These are phyloP conservation scores for Gautieria morchelliformis DNA, from an alignment of 768 basidiomycete genomes.

Conservation along the genomic window DNA sequence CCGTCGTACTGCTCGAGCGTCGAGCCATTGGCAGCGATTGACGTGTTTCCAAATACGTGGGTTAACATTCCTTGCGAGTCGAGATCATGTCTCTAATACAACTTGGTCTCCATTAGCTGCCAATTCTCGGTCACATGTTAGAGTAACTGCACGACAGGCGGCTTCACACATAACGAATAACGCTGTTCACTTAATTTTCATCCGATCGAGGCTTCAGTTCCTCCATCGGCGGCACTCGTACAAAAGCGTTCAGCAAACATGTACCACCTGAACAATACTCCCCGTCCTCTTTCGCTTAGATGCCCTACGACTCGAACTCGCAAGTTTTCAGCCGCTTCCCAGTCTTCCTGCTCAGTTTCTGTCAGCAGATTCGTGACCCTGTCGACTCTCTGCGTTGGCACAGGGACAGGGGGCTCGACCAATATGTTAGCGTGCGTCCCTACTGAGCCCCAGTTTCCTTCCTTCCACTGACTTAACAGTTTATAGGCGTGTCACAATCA, in stretches of 20 bases:
- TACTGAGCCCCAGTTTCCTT: constrained; percentile 4
- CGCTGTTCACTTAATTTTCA: no score
- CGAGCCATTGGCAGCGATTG: neutral
- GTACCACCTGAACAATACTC: neutral
- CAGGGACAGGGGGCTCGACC: constrained; percentile 73
- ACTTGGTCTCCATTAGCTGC: no score
- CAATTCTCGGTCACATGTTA: no score
- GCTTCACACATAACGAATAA: no score
- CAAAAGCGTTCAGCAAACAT: neutral
- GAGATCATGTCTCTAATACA: neutral
- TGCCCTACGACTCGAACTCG: neutral
- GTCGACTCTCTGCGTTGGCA: constrained; percentile 31
- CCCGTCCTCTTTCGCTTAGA: neutral
- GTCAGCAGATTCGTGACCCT: constrained; percentile 4
- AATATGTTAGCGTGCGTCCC: constrained; percentile 68
- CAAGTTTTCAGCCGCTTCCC: neutral
- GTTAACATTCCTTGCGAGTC: neutral
- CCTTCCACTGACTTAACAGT: neutral
- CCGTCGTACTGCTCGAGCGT: neutral
- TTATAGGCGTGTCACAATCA: constrained; percentile 33
- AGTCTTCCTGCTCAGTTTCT: neutral
- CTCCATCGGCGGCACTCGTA: neutral
- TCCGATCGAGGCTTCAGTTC: neutral
- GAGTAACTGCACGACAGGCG: no score
- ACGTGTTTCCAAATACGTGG: neutral